Base-by-base conservation (phyloP, 305 asterid genomes). In the Rubia balearica region DNA sequence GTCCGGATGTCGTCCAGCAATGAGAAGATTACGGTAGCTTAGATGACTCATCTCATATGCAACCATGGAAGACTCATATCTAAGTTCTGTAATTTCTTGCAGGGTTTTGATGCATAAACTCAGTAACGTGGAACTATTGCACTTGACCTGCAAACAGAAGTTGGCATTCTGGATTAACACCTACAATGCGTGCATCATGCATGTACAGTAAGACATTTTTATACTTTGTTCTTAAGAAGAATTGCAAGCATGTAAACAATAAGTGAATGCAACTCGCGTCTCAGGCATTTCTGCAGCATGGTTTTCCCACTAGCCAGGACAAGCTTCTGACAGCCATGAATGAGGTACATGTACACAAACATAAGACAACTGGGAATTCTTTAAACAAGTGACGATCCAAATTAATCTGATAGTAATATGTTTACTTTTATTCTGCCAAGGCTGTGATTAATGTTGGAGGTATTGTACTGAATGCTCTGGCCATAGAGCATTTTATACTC, bases 161-260 rank as follows among this genome's bases (percentile, higher is more conserved):
- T 75, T 92, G 78, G 95, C 98, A 55, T 92, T 92, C 80, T 92
- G 98, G 98, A 90, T 92, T 77, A 92, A 92, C 76, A 77, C 86
- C 53, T 89, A 90, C 67, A 92, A 92, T 10, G 96, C 89, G 79
- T 78, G 97, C 76, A 75, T 90, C 82, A 88, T 92, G 96, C 84
- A 92, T 84, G 98, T 92, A 92, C 76, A 64, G 78, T 79, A 70
- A 83, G 62, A 82, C 79, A 72, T 73, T 71, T 76, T 59, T 59
- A 73, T 56, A 21, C 53, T 33, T 43, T 13, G 64, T 51, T 59
- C 55, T 19, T 41, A 51, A 67, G 42, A 14, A 8, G 69, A 57
- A 51, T 51, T 42, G 8, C 21, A 63, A 22, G 8, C 12, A 65
- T 42, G 67, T 42, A 6, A 22, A 21, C 38, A 53, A 40, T 46